Base-by-base conservation (phyloP, 371 early-diverging fungal genomes). In the Mortierella sp. region DNA sequence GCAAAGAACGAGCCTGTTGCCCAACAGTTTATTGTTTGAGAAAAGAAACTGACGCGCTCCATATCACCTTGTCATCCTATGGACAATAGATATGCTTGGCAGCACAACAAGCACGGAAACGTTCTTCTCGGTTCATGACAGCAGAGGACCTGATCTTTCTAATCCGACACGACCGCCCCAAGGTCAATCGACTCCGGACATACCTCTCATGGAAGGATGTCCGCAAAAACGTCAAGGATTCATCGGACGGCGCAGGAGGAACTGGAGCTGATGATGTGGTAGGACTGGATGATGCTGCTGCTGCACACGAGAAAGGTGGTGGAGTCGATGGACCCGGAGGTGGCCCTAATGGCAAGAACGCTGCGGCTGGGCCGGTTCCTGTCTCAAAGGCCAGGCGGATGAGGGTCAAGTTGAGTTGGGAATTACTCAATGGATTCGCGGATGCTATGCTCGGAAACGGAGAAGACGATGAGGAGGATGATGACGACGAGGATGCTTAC, bases 121-220 rank as follows among this genome's bases (percentile, higher is more conserved):
- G 98, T 11, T 94, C 94, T 1, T 95, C 97, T 3, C 90, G 96
- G n/a, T 93, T 91, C 75, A 89, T 97, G 78, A 91, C 91, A n/a
- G 92, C 96, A 28, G 99, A 99, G 82, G 99, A 99, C 87, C 88
- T 98, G 46, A 97, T 99, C 21, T 99, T 98, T 85, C 88, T 98
- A n/a, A 97, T 98, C 84, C 94, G 98, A 1, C 97, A 97, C 88
- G 98, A 99, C 88, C 93, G 96, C 48, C 94, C 93, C 71, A 98
- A 98, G 83, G 97, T 98, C 9, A 95, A 95, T 83, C 95, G 98
- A 5, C 90, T 99, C 72, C 90, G 95, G 40, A 95, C 95, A 31
- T 99, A 95, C 88, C 89, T 99, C 48, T 95, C 95, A 71, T 98
- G 98, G 97, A 98, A 98, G 88, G 98, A 99, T 82, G 97, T 98